Evolutionary conservation across 176 grass and related monocot genomes (phyloP).

Genomic region (Neostapfia colusana): DNA sequence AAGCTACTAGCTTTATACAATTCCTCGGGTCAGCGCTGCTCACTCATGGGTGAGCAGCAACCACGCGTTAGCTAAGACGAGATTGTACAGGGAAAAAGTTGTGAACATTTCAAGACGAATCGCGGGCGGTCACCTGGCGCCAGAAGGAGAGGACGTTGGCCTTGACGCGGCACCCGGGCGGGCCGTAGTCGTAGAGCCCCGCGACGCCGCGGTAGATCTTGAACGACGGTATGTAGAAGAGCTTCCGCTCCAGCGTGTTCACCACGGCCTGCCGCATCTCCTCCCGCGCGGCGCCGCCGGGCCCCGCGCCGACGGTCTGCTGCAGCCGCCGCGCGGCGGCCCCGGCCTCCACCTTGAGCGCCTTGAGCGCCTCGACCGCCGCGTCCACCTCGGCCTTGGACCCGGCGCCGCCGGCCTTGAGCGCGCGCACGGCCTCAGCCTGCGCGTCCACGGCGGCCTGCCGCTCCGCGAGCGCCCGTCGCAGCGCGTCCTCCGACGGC

Average conservation of each 20-base stretch:
- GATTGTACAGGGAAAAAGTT: background rate
- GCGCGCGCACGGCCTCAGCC: conserved; percentile 53
- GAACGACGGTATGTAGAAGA: conserved; percentile 78
- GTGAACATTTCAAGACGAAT: background rate
- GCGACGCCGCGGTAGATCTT: conserved; percentile 95
- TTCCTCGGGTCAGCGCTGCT: background rate
- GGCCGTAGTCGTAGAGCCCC: conserved; percentile 78
- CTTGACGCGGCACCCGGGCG: conserved; percentile 76
- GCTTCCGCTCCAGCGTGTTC: conserved; percentile 77
- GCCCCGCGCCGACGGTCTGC: conserved; percentile 24
- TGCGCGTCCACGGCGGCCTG: conserved; percentile 57
- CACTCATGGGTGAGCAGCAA: background rate
- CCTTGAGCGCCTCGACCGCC: conserved; percentile 62
- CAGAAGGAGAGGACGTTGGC: conserved; percentile 76
- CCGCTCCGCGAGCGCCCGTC: conserved; percentile 57
- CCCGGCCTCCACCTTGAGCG: conserved; percentile 58
- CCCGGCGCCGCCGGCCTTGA: conserved; percentile 44
- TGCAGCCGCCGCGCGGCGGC: conserved; percentile 57
- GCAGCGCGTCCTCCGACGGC: conserved; percentile 58
- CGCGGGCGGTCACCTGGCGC: conserved; percentile 55
- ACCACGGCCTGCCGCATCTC: conserved; percentile 51
- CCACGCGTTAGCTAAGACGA: background rate
- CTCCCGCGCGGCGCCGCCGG: conserved; percentile 5
- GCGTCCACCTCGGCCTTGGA: conserved; percentile 49
- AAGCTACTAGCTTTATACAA: background rate